Evolutionary conservation across 805 yeast species (phyloP).

Genomic region (Spathaspora passalidarum): DNA sequence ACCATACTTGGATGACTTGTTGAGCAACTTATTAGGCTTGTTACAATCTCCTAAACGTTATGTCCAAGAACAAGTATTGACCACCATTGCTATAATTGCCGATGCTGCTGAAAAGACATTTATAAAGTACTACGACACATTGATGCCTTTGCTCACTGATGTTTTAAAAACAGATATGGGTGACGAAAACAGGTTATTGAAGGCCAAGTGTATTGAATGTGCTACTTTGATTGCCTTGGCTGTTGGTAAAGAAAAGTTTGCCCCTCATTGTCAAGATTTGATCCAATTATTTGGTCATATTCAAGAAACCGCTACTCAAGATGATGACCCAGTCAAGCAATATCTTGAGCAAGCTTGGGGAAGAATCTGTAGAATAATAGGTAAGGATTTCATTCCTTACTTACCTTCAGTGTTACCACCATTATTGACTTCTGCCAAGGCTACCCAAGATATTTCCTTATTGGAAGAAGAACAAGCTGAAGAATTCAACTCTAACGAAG

Average conservation of each 20-base stretch:
- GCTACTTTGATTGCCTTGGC: constrained; percentile 92
- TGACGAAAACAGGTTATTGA: constrained; percentile 70
- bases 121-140: constrained; percentile 86
- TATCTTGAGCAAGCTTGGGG: constrained; percentile 96
- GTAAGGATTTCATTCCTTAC: constrained; percentile 80
- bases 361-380: constrained; percentile 81
- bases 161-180: constrained; percentile 79
- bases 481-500: constrained; percentile 77
- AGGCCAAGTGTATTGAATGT: constrained; percentile 95
- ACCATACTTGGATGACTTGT: constrained; percentile 84
- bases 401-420: constrained; percentile 87
- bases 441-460: constrained; percentile 83
- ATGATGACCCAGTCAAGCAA: constrained; percentile 86
- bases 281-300: constrained; percentile 68
- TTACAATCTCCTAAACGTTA: constrained; percentile 85
- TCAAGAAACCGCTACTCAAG: constrained; percentile 55
- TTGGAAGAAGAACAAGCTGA: constrained; percentile 88
- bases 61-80: constrained; percentile 95
- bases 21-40: constrained; percentile 69
- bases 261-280: constrained; percentile 69
- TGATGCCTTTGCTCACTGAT: constrained; percentile 83
- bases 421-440: constrained; percentile 79
- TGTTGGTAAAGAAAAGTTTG: constrained; percentile 87
- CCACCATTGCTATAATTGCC: constrained; percentile 95
- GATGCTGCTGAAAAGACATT: constrained; percentile 92